Evolutionary conservation across 768 basidiomycete species (phyloP).

Genomic region (Boletus insuetus): DNA sequence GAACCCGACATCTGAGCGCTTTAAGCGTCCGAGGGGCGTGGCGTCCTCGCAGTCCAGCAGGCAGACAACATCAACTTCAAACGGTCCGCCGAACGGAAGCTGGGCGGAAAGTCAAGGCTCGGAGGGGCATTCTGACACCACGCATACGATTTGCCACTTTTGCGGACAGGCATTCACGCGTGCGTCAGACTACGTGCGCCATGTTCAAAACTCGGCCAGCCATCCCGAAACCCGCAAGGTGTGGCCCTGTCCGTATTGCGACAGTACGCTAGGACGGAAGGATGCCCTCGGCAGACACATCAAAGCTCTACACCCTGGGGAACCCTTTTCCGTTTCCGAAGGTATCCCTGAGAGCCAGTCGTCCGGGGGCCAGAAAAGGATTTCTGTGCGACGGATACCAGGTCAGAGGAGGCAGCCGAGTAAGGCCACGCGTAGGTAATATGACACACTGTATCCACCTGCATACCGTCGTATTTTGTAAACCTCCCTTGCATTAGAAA

Average conservation of each 20-base stretch:
- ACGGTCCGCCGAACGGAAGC: not conserved
- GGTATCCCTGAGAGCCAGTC: not conserved
- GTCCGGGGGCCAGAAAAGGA: not conserved
- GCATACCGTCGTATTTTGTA: not conserved
- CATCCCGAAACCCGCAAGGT: slow-evolving; percentile 26
- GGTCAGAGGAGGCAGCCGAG: slow-evolving; percentile 6
- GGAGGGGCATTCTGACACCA: not conserved
- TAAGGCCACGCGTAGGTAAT: slow-evolving; percentile 4
- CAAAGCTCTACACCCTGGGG: slow-evolving; percentile 13
- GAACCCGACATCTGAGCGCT: slow-evolving; percentile 5
- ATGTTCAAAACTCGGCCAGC: slow-evolving; percentile 18
- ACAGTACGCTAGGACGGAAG: slow-evolving; percentile 20
- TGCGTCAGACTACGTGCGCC: slow-evolving; percentile 20
- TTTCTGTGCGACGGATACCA: not conserved
- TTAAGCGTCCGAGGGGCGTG: not conserved
- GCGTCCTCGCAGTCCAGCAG: not conserved
- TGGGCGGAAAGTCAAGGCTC: not conserved
- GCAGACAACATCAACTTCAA: not conserved
- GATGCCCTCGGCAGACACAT: slow-evolving; percentile 27
- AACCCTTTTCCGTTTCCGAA: not conserved
- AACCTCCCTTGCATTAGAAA: not conserved
- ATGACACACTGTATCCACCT: not conserved
- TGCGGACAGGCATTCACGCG: slow-evolving; percentile 22
- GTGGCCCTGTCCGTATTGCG: slow-evolving; percentile 24
- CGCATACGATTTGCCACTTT: slow-evolving; percentile 4